Evolutionary conservation across 2,329 filamentous ascomycete genomes (phyloP), one percentile per base, ranked within the genome.

Genomic region (Aspergillus candidus): DNA sequence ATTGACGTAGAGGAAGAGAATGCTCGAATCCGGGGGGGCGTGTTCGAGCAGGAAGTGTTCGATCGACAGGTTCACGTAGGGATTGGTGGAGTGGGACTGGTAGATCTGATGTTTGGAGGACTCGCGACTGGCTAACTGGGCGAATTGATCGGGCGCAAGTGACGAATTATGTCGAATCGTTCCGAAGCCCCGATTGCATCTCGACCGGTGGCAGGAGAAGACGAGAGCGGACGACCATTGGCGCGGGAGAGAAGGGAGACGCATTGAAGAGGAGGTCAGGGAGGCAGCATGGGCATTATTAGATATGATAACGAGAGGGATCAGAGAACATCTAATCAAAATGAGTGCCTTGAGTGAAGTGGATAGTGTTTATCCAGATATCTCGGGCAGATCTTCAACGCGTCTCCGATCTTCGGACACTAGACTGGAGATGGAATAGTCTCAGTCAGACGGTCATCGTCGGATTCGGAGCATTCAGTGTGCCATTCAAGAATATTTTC

Each of bases 1-100:
- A 69, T 98, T 97, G 57, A 82, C 79, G 71, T 97, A 98, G 40
- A 96, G 78, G 44, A 97, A 86, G 2, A 97, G 78, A 40, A 97
- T 69, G 11, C 79, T 84, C 11, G 88, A 88, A 48, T 85, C 78
- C 6, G 80, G 73, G 2, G 83, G 78, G 0, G 84, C 83, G 43
- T 81, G 80, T 57, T 87, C 81, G 6, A 97, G 79, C 27, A 98
- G 82, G 65, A 87, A 84, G 64, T 97, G 88, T 72, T 98, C 93
- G 57, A 96, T 84, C 29, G 90, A 89, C 46, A 98, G 86, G 68
- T 98, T 98, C 56, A 94, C 72, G 64, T 85, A 91, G 4, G 93
- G 89, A 60, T 94, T 79, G 40, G 69, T 71, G 43, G 80, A 85
- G 48, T 70, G 71, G 10, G 86, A 90, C 48, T 81, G 72, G 69